These are phyloP conservation scores for Fusarium sp. DNA, from an alignment of 2,329 filamentous ascomycete species.

Conservation along the genomic window DNA sequence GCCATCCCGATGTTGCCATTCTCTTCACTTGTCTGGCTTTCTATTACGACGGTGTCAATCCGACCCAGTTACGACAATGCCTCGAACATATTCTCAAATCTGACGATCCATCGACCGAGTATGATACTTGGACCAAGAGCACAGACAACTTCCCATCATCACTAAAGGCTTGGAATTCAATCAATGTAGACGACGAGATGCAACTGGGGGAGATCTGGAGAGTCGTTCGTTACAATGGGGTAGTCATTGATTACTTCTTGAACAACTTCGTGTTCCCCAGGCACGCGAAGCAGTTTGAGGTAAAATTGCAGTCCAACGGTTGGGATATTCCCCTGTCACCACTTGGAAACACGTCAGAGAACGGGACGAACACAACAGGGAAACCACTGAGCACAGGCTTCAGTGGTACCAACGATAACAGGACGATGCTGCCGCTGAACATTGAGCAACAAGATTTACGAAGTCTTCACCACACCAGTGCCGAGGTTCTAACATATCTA, in stretches of 20 bases:
- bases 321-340: conserved; percentile 75
- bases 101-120: conserved; percentile 72
- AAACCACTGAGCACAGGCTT: conserved; percentile 74
- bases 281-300: conserved; percentile 75
- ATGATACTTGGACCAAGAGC: conserved; percentile 65
- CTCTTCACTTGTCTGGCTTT: conserved; percentile 76
- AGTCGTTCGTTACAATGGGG: conserved; percentile 63
- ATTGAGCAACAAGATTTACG: conserved; percentile 74
- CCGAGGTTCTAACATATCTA: conserved; percentile 73
- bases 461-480: conserved; percentile 72
- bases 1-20: conserved; percentile 78
- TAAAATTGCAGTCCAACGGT: conserved; percentile 75
- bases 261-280: conserved; percentile 76
- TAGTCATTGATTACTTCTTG: conserved; percentile 72
- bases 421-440: conserved; percentile 71
- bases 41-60: conserved; percentile 73
- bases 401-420: conserved; percentile 79
- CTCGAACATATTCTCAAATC: conserved; percentile 66
- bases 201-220: conserved; percentile 69
- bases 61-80: conserved; percentile 64
- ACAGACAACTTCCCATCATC: conserved; percentile 62
- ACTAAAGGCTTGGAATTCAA: conserved; percentile 68
- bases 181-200: conserved; percentile 72
- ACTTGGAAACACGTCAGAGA: background rate
- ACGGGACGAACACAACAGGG: background rate